These are phyloP conservation scores for Penicillium psychrosexuale DNA, from an alignment of 2,329 filamentous ascomycete species.

Conservation along the genomic window DNA sequence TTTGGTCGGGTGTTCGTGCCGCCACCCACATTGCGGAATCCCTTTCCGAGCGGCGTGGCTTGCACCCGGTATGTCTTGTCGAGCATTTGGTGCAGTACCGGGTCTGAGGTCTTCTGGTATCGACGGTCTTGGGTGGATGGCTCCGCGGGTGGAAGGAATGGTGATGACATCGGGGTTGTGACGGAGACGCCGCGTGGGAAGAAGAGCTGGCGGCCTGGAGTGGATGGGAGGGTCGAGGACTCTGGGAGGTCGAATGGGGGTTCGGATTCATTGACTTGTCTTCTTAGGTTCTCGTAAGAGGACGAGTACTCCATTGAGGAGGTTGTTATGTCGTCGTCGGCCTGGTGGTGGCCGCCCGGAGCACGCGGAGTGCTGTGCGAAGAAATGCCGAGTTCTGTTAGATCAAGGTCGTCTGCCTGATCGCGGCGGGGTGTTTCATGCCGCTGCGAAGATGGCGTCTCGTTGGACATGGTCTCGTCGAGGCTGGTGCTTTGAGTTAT, in stretches of 20 bases:
- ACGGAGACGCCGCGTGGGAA: conserved; percentile 51
- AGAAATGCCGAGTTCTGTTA: conserved; percentile 44
- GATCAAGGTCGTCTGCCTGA: conserved; percentile 45
- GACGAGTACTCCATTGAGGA: conserved; percentile 60
- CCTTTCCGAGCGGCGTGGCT: conserved; percentile 74
- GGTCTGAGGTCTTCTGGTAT: conserved; percentile 55
- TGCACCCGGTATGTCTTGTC: conserved; percentile 95
- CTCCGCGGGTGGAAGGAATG: conserved; percentile 53
- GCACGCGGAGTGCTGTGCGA: conserved; percentile 49
- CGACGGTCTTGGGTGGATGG: conserved; percentile 38
- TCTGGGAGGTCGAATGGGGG: conserved; percentile 37
- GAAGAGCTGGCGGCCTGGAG: conserved; percentile 31
- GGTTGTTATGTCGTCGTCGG: conserved; percentile 39
- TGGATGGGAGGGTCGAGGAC: conserved; percentile 35
- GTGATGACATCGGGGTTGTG: conserved; percentile 59
- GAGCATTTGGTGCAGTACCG: conserved; percentile 82
- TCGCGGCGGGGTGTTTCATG: conserved; percentile 23
- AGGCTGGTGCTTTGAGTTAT: conserved; percentile 41
- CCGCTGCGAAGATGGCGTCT: conserved; percentile 40
- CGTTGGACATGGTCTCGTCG: conserved; percentile 40
- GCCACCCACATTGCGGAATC: conserved; percentile 24
- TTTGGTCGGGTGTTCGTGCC: conserved; percentile 29
- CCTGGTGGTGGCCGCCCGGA: conserved; percentile 28
- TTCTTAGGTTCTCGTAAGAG: conserved; percentile 70
- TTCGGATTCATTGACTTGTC: conserved; percentile 57